Evolutionary conservation across 2,329 filamentous ascomycete genomes (phyloP).

Genomic region (Graphilbum sp.): DNA sequence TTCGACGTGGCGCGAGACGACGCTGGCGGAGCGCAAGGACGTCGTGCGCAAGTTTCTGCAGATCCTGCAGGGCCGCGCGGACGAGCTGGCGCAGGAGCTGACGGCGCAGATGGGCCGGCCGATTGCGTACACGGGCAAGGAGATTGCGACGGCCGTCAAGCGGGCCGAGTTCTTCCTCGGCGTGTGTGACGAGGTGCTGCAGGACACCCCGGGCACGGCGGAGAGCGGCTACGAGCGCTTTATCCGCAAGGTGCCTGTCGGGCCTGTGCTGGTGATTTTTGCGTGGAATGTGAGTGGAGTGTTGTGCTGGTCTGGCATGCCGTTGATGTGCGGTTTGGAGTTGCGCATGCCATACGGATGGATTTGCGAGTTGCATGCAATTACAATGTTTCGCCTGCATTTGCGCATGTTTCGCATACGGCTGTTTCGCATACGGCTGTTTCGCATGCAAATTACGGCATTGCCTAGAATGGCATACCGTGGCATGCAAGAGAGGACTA

Average conservation of each 20-base stretch:
- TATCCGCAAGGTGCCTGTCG: constrained; percentile 75
- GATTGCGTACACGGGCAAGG: constrained; percentile 70
- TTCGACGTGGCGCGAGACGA: constrained; percentile 57
- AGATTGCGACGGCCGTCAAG: constrained; percentile 72
- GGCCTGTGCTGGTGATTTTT: constrained; percentile 78
- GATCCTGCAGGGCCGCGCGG: constrained; percentile 51
- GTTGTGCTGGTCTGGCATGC: neutral
- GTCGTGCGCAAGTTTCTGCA: constrained; percentile 70
- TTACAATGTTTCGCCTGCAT: too few relatives aligned
- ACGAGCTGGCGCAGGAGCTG: constrained; percentile 69
- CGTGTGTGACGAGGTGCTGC: constrained; percentile 62
- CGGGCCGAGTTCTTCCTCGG: constrained; percentile 75
- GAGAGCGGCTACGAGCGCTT: constrained; percentile 85
- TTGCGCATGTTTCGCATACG: too few relatives aligned
- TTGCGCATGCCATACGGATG: too few relatives aligned
- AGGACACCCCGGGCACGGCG: constrained; percentile 64
- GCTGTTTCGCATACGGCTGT: too few relatives aligned
- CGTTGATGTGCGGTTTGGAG: too few relatives aligned
- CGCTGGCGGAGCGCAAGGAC: constrained; percentile 56
- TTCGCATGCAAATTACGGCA: too few relatives aligned
- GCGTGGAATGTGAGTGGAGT: constrained; percentile 92
- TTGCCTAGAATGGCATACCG: too few relatives aligned
- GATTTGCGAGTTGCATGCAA: too few relatives aligned
- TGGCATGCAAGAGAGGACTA: too few relatives aligned
- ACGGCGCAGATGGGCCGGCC: constrained; percentile 93